Base-by-base conservation (phyloP, 1,284 basidiomycete species). In the Ceratobasidium theobromae region DNA sequence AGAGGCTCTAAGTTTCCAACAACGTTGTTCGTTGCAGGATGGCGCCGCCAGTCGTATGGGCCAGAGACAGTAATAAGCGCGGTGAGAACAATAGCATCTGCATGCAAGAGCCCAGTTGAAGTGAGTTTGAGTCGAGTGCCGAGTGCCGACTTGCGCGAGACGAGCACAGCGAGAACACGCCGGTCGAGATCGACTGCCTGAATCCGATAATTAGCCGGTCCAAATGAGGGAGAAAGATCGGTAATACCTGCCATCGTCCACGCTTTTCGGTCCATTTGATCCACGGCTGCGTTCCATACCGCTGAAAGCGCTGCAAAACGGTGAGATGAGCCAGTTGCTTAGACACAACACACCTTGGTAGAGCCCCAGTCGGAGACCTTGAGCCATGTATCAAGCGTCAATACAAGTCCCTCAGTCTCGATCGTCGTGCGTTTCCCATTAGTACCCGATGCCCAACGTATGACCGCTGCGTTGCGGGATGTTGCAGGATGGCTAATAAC, bases 221-320 rank as follows among this genome's bases (percentile, higher is more conserved):
- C 30, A 43, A 57, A 45, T 27, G 38, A 8, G 55, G 38, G 28
- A 64, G 49, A 52, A 40, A 14, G 23, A 33, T 45, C 6, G 9
- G 9, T 11, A 33, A 43, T 41, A 64, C 58, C 58, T 52, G 48
- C 58, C 58, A 64, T 21, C 58, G 58, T 23, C 58, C 58, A 3
- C 58, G 58, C 48, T 53, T 64, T 48, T 64, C 58, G 35, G 48
- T 52, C 58, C 58, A 64, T 23, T 64, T 64, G 38, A 64, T 64
- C 58, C 58, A 64, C 11, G 58, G 58, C 25, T 64, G 58, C 28
- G 35, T 46, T 12, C 48, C 58, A 14, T 64, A 64, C n/a, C 58
- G 58, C 35, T 64, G 58, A 52, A 52, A 64, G 11, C 58, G 58
- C 58, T 64, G 55, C 14, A 27, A 28, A 2, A 41, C 25, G 27